These are phyloP conservation scores for Cylindrodendrum hubeiense DNA, from an alignment of 2,329 filamentous ascomycete genomes.

Conservation along the genomic window DNA sequence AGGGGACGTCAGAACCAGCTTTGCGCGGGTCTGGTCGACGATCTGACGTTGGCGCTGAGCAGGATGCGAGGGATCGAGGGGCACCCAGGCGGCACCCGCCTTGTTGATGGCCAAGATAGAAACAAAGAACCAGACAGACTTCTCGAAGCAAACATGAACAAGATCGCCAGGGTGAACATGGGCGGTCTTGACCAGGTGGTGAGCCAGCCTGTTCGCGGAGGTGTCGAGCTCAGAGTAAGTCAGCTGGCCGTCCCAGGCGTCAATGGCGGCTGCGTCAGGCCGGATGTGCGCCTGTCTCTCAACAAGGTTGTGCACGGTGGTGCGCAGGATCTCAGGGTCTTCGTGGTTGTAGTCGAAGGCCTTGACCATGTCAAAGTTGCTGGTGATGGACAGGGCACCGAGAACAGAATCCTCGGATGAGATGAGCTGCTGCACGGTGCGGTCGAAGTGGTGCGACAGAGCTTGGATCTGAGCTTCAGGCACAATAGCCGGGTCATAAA, in stretches of 20 bases:
- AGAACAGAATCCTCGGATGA: not conserved
- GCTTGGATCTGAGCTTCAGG: not conserved
- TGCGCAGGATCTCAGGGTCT: conserved; percentile 2
- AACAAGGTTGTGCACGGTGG: conserved; percentile 16
- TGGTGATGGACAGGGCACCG: not conserved
- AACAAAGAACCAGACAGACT: conserved; percentile 39
- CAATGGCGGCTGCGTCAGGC: not conserved
- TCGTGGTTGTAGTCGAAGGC: not conserved
- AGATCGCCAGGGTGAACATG: conserved; percentile 2
- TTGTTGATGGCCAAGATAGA: conserved; percentile 42
- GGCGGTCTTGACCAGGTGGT: conserved; percentile 5
- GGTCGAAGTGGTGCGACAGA: not conserved
- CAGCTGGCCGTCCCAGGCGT: conserved; percentile 37
- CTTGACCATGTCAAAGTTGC: not conserved
- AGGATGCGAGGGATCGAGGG: conserved; percentile 39
- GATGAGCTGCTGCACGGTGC: not conserved
- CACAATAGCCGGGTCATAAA: conserved; percentile 25
- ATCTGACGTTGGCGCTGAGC: conserved; percentile 25
- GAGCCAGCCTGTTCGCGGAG: conserved; percentile 19
- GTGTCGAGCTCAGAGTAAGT: conserved; percentile 6
- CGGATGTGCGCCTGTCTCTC: conserved; percentile 7
- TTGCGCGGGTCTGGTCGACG: conserved; percentile 22
- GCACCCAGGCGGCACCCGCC: conserved; percentile 40
- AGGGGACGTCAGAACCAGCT: conserved; percentile 22
- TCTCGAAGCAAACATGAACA: conserved; percentile 35